These are phyloP conservation scores for Fusarium keratoplasticum DNA, from an alignment of 2,329 filamentous ascomycete species.

Conservation along the genomic window DNA sequence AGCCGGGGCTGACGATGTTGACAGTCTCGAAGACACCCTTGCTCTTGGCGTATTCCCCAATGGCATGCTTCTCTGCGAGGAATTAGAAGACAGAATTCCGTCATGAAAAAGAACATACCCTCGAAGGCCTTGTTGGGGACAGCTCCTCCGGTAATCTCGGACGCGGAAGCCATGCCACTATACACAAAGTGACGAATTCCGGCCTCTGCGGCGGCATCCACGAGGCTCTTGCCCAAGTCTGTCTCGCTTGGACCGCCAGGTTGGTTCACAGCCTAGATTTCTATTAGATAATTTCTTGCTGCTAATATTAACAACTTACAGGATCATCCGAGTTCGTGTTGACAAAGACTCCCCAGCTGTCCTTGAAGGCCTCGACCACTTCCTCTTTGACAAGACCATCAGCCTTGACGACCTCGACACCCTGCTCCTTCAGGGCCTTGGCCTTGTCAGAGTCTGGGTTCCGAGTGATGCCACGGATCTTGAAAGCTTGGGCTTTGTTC, in stretches of 20 bases:
- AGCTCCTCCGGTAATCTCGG: constrained; percentile 48
- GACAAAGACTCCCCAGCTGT: constrained; percentile 49
- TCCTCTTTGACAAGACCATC: constrained; percentile 42
- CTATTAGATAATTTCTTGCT: constrained; percentile 4
- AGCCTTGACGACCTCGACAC: constrained; percentile 48
- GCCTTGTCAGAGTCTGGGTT: constrained; percentile 45
- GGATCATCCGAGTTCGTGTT: constrained; percentile 50
- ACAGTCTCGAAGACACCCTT: constrained; percentile 50
- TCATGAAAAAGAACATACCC: constrained; percentile 37
- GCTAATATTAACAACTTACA: constrained; percentile 22
- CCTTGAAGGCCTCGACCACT: constrained; percentile 44
- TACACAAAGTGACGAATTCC: constrained; percentile 52
- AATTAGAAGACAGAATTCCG: not conserved
- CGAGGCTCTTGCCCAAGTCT: constrained; percentile 50
- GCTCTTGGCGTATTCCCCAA: constrained; percentile 52
- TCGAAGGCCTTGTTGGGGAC: constrained; percentile 49
- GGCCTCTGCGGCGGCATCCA: constrained; percentile 49
- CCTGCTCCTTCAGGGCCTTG: constrained; percentile 39
- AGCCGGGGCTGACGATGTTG: constrained; percentile 52
- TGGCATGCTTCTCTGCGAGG: constrained; percentile 50
- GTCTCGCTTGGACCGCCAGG: constrained; percentile 46
- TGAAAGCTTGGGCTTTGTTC: constrained; percentile 43
- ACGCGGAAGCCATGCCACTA: constrained; percentile 49
- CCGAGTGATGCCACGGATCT: constrained; percentile 46
- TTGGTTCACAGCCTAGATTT: constrained; percentile 39